phyloP scores from a whole-genome alignment of 1,284 basidiomycete species.

The Gymnopus androsaceus region DNA sequence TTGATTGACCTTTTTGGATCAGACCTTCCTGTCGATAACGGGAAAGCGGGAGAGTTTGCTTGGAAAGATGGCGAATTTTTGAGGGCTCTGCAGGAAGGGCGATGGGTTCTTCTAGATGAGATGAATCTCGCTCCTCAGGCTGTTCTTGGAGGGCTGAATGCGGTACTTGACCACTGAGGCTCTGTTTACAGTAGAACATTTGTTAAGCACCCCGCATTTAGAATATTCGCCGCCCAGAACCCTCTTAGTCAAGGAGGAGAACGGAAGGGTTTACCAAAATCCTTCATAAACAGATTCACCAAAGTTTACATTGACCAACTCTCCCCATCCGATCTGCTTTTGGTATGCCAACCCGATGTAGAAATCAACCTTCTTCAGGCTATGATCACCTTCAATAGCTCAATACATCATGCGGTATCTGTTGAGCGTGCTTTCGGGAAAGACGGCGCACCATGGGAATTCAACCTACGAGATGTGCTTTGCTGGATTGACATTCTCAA shows the following conservation, averaged over 20 bases:
- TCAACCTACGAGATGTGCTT: conserved; percentile 95
- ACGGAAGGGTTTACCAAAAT: conserved; percentile 95
- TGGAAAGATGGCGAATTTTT: conserved; percentile 99
- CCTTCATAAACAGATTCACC: conserved; percentile 97
- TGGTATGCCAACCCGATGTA: conserved; percentile 75
- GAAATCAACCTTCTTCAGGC: conserved; percentile 54
- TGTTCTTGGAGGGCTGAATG: conserved; percentile 96
- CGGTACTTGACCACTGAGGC: conserved; percentile 95
- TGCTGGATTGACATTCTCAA: conserved; percentile 79
- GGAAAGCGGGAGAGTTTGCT: conserved; percentile 88
- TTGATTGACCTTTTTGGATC: conserved; percentile 96
- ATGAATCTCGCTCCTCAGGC: conserved; percentile 98
- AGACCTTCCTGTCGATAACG: conserved; percentile 94
- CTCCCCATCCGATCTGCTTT: conserved; percentile 74
- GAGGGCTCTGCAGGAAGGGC: conserved; percentile 87
- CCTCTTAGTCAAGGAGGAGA: conserved; percentile 96
- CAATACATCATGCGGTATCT: conserved; percentile 73
- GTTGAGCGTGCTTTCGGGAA: conserved; percentile 72
- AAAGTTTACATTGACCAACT: conserved; percentile 95
- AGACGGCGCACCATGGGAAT: conserved; percentile 96
- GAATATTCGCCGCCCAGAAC: conserved; percentile 98
- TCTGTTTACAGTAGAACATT: conserved; percentile 92
- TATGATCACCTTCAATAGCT: conserved; percentile 88
- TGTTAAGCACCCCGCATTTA: conserved; percentile 85
- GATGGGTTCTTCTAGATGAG: conserved; percentile 98